These are phyloP conservation scores for Fraxinus sp. DNA, from an alignment of 305 asterid species.

Conservation along the genomic window DNA sequence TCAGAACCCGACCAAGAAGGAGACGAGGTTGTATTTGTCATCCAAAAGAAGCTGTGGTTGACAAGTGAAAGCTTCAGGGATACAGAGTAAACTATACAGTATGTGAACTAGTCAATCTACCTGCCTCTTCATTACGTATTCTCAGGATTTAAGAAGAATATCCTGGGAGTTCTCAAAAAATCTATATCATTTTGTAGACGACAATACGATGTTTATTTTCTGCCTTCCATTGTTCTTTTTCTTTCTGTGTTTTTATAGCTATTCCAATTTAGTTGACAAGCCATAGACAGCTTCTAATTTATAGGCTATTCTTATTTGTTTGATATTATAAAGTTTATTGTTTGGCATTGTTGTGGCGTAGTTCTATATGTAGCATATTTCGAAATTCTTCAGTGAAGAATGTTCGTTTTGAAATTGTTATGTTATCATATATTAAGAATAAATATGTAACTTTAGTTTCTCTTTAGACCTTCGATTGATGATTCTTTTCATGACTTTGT, in stretches of 20 bases:
- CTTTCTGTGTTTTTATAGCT: constrained; percentile 20
- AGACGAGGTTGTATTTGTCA: constrained; percentile 60
- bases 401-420: too few relatives aligned
- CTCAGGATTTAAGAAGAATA: constrained; percentile 42
- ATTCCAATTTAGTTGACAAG: constrained; percentile 33
- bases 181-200: constrained; percentile 32
- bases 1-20: constrained; percentile 61
- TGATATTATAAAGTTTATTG: constrained; percentile 31
- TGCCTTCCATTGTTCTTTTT: background rate
- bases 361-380: background rate
- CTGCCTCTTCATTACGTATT: constrained; percentile 24
- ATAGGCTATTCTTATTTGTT: constrained; percentile 50
- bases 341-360: background rate
- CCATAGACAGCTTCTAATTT: constrained; percentile 34
- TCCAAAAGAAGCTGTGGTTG: constrained; percentile 84
- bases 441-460: background rate
- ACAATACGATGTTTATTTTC: constrained; percentile 23
- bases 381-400: background rate
- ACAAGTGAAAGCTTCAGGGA: constrained; percentile 75
- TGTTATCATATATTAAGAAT: background rate
- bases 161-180: constrained; percentile 8
- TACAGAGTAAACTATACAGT: constrained; percentile 40
- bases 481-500: background rate
- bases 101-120: background rate
- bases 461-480: background rate